phyloP scores from a whole-genome alignment of 192 early-diverging fungal genomes.

The Neocallimastix lanati region DNA sequence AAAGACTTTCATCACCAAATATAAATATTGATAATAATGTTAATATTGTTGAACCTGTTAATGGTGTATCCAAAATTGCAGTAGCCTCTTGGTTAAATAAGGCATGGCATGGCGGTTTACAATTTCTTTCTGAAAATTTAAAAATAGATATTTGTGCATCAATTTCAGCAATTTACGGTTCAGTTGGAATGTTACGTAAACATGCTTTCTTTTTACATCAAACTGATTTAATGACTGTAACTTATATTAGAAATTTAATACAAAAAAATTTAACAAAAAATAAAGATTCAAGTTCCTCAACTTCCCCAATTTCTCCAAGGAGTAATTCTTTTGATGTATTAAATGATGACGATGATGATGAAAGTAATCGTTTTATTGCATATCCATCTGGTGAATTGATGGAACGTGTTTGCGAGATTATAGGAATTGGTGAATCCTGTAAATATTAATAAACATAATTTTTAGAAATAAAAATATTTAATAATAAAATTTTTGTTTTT shows the following conservation, averaged over 20 bases:
- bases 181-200: slow-evolving; percentile 36
- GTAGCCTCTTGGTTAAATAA: slow-evolving; percentile 45
- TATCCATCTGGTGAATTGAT: slow-evolving; percentile 30
- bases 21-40: neutral
- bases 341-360: slow-evolving; percentile 20
- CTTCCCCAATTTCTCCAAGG: neutral
- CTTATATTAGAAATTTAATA: neutral
- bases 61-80: slow-evolving; percentile 23
- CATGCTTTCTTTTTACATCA: slow-evolving; percentile 54
- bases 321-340: slow-evolving; percentile 3
- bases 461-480: too few relatives aligned
- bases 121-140: slow-evolving; percentile 33
- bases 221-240: slow-evolving; percentile 18
- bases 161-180: slow-evolving; percentile 36
- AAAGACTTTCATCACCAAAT: neutral
- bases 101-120: slow-evolving; percentile 23
- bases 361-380: neutral
- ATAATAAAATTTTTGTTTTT: too few relatives aligned
- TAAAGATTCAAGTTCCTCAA: slow-evolving; percentile 5
- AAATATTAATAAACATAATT: too few relatives aligned
- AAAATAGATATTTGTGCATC: slow-evolving; percentile 28
- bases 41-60: slow-evolving; percentile 15
- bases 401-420: slow-evolving; percentile 45
- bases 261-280: slow-evolving; percentile 6
- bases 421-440: slow-evolving; percentile 36